phyloP scores from a whole-genome alignment of 1,139 yeast species.

The Eremothecium coryli region DNA sequence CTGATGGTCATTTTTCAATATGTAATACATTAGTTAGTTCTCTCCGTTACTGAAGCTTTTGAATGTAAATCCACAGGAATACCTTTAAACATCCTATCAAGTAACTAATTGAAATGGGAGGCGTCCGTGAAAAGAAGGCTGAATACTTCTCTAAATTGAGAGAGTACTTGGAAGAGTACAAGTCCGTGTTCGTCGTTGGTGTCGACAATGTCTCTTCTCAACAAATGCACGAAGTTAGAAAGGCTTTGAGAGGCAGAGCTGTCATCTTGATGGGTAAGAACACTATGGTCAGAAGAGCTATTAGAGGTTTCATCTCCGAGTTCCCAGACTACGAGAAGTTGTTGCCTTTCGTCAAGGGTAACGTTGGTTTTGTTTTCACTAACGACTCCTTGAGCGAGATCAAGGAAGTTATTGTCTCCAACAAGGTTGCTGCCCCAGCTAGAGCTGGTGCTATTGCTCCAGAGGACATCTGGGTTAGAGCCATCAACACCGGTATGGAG shows the following conservation, averaged over 20 bases:
- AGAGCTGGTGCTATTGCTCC: slow-evolving; percentile 99
- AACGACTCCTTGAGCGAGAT: slow-evolving; percentile 84
- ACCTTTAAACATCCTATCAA: slow-evolving; percentile 97
- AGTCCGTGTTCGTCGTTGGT: slow-evolving; percentile 97
- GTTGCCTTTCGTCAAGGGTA: slow-evolving; percentile 91
- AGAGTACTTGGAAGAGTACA: slow-evolving; percentile 92
- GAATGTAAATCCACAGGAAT: slow-evolving; percentile 13
- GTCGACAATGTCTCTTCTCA: slow-evolving; percentile 99
- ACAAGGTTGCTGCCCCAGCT: slow-evolving; percentile 99
- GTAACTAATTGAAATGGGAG: slow-evolving; percentile 95
- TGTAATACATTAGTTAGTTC: too few species aligned
- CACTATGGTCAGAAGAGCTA: slow-evolving; percentile 99
- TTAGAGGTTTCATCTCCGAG: slow-evolving; percentile 90
- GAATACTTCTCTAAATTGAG: slow-evolving; percentile 94
- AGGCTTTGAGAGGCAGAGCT: slow-evolving; percentile 88
- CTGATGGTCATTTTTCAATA: too few species aligned
- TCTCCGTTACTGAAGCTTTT: too few species aligned
- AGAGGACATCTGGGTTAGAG: slow-evolving; percentile 93
- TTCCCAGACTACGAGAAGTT: slow-evolving; percentile 94
- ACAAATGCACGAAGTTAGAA: slow-evolving; percentile 99
- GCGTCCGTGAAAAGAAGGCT: slow-evolving; percentile 94
- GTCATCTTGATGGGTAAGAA: slow-evolving; percentile 99
- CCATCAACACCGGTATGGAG: slow-evolving; percentile 99
- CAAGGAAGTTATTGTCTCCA: slow-evolving; percentile 78
- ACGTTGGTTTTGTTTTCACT: slow-evolving; percentile 99